These are phyloP conservation scores for Verticillium klebahnii DNA, from an alignment of 2,329 filamentous ascomycete species.

Conservation along the genomic window DNA sequence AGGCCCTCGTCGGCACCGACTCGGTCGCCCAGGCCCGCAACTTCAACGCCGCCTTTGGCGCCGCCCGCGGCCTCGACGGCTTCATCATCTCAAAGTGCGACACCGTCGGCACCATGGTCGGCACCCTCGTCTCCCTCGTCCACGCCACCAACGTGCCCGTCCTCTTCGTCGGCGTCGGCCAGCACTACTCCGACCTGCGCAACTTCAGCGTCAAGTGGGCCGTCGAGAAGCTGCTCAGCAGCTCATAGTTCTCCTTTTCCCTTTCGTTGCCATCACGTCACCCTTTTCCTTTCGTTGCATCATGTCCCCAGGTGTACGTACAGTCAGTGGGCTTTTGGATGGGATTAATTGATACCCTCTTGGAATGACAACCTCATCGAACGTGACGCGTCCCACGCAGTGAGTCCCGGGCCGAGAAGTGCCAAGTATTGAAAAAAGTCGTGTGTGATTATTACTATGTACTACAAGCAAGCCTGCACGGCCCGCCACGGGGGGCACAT, in stretches of 20 bases:
- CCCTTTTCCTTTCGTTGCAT: background rate
- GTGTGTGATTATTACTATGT: conserved; percentile 3
- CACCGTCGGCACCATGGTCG: conserved; percentile 99
- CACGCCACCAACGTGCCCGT: conserved; percentile 96
- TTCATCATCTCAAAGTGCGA: conserved; percentile 99
- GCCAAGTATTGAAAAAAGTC: background rate
- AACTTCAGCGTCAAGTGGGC: conserved; percentile 69
- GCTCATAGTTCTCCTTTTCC: conserved; percentile 23
- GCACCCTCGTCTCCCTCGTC: conserved; percentile 91
- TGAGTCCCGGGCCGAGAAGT: background rate
- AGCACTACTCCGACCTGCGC: conserved; percentile 64
- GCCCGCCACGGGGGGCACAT: background rate
- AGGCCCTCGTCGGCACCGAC: conserved; percentile 90
- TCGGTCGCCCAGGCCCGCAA: conserved; percentile 93
- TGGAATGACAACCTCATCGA: background rate
- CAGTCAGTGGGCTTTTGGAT: background rate
- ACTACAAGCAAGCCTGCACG: background rate
- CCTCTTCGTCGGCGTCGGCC: conserved; percentile 76
- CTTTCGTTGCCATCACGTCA: background rate
- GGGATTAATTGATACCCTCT: background rate
- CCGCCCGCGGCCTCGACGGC: conserved; percentile 75
- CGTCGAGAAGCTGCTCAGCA: conserved; percentile 59
- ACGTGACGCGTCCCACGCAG: background rate
- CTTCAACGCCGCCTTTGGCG: conserved; percentile 90
- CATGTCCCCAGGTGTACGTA: background rate